Percentiles rank a stretch among this genome's conserved stretches.
These are phyloP conservation scores for Sphaerobolus stellatus DNA, from an alignment of 1,284 basidiomycete species.

Conservation along the genomic window DNA sequence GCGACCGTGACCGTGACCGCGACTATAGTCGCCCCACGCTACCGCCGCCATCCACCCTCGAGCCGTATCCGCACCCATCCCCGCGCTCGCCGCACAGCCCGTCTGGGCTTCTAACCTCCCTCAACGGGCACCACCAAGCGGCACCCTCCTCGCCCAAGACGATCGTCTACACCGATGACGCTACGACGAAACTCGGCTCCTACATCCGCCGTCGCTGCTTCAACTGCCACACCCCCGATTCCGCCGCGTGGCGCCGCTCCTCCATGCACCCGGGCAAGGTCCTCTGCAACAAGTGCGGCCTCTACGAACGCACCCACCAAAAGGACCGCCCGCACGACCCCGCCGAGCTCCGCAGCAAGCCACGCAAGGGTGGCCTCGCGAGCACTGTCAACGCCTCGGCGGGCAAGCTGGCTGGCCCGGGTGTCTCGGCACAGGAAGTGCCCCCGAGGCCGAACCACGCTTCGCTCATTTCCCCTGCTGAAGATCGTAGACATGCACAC, in stretches of 20 bases:
- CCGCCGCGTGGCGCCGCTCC: conserved; percentile 74
- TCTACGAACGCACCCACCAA: conserved; percentile 80
- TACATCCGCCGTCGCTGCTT: conserved; percentile 71
- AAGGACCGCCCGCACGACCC: conserved; percentile 47
- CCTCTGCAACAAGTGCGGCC: conserved; percentile 83
- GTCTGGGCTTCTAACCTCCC: conserved; percentile 1
- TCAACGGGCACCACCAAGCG: conserved; percentile 1
- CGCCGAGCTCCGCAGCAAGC: conserved; percentile 6
- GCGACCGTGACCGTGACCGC: neutral
- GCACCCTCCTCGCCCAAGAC: conserved; percentile 12
- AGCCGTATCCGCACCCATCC: conserved; percentile 1
- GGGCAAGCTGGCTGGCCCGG: neutral
- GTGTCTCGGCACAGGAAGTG: neutral
- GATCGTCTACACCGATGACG: conserved; percentile 69
- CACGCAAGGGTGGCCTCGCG: neutral
- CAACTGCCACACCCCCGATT: conserved; percentile 83
- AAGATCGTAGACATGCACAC: neutral
- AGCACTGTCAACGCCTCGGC: neutral
- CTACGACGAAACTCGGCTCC: conserved; percentile 73
- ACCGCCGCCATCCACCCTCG: neutral
- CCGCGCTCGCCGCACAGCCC: conserved; percentile 4
- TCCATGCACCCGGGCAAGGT: conserved; percentile 80
- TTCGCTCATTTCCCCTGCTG: neutral
- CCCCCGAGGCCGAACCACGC: neutral
- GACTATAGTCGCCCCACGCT: neutral